Evolutionary conservation across 2,329 filamentous ascomycete species (phyloP), one percentile per base, ranked within the genome.

Genomic region (Paecilomyces formosus): DNA sequence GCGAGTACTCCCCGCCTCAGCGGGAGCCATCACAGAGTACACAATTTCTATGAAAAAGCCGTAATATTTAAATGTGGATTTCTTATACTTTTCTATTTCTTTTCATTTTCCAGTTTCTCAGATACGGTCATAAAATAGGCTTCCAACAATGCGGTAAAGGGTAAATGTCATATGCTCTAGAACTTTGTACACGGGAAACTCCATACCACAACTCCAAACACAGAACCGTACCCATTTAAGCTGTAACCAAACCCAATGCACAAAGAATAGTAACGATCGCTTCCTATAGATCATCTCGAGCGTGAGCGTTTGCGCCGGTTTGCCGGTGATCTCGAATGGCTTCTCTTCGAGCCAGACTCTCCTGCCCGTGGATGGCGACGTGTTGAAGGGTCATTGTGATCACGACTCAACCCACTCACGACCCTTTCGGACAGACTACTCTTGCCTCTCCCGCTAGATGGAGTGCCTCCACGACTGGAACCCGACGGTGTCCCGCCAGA

Each of bases 401-500:
- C 63, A 22, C 62, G 57, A 55, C 60, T 63, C 22, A 68, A 52
- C 9, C 62, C 64, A 45, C 64, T 61, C 62, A 67, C 66, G 6
- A 68, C 62, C 33, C 64, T 61, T 55, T 70, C 66, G 15, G 62
- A 63, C 22, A 66, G 63, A 55, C 61, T 68, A 33, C 58, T 54
- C 53, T 55, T 63, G 12, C 31, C 15, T 35, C 55, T 63, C 31
- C 55, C 64, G 13, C 59, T 51, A 15, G 57, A 60, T 15, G 61
- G 58, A n/a, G 56, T 66, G 3, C 55, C 64, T 24, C 50, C 57
- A 8, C 60, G 52, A 55, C 55, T 62, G n/a, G 60, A 59, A 8
- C 58, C 58, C 45, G 61, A 60, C 53, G 71, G 60, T 9, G 78
- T 74, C 1, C 57, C 35, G 18, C 62, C 67, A 54, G 71, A 60